Evolutionary conservation across 129 eudicot genomes (phyloP).

Genomic region (Lactuca saligna): DNA sequence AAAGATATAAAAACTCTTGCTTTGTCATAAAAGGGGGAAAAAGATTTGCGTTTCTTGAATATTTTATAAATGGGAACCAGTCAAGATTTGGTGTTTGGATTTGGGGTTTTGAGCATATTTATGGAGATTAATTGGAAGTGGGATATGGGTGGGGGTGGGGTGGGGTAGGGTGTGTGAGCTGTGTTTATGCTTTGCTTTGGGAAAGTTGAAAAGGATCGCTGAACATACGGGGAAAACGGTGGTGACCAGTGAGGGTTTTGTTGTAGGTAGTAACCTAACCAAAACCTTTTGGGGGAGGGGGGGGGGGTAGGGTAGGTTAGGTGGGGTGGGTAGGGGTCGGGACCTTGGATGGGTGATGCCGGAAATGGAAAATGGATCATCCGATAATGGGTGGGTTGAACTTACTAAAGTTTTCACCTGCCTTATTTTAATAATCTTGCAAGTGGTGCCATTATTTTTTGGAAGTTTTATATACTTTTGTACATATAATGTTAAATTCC

Average conservation of each 20-base stretch:
- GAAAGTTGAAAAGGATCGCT: slow-evolving; percentile 45
- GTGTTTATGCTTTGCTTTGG: slow-evolving; percentile 49
- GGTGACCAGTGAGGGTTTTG: slow-evolving; percentile 29
- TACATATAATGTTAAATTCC: neutral
- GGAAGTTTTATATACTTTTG: neutral
- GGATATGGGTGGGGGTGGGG: slow-evolving; percentile 19
- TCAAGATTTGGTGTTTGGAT: slow-evolving; percentile 31
- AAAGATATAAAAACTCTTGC: slow-evolving; percentile 10
- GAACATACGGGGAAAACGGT: slow-evolving; percentile 34
- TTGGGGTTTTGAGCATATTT: slow-evolving; percentile 24
- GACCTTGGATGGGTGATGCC: neutral
- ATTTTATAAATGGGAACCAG: slow-evolving; percentile 20
- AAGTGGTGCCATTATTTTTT: slow-evolving; percentile 13
- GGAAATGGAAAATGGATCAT: neutral
- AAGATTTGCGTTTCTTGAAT: slow-evolving; percentile 15
- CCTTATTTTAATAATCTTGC: slow-evolving; percentile 12
- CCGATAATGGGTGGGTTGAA: slow-evolving; percentile 11
- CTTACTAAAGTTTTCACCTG: slow-evolving; percentile 9
- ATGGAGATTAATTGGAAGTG: slow-evolving; percentile 16
- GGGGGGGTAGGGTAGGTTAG: neutral
- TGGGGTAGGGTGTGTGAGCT: slow-evolving; percentile 32
- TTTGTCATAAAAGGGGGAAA: slow-evolving; percentile 28
- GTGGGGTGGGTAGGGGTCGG: neutral
- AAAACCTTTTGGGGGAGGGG: neutral
- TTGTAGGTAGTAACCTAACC: neutral